Base-by-base conservation (phyloP, 202 grass and related monocot genomes). In the Dendrocalamus latiflorus region DNA sequence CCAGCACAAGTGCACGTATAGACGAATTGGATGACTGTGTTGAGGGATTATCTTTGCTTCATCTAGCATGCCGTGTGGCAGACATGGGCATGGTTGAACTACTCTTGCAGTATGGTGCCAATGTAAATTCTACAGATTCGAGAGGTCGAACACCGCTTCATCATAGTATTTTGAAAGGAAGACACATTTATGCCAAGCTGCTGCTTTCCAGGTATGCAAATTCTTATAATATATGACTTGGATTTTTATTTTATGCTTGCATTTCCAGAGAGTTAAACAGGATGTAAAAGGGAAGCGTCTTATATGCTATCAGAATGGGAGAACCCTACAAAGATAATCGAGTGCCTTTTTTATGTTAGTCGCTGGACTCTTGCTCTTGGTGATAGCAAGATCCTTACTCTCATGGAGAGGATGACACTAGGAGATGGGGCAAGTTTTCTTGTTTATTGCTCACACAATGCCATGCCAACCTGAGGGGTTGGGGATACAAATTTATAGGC, bases 21-120 rank as follows among this genome's bases (percentile, higher is more conserved):
- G 82, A 75, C 5, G 84, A 87, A 12, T 45, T 78, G 62, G 88
- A 90, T 61, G 95, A 88, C 24, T 84, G 36, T 51, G 68, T 58
- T 5, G 93, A 96, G 47, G 96, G 96, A 24, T 89, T 94, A 60
- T 92, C 93, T 22, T 76, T 99, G 77, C 88, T 99, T 80, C 96
- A 99, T 81, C 75, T 99, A 68, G 96, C 96, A 51, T 99, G 96
- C 55, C 82, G 81, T 13, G 80, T 84, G n/a, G 91, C 78, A 30
- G 96, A 99, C 69, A 76, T 99, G 43, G 93, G 96, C 15, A 96
- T 99, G 96, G 89, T 96, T 85, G 96, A 99, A 68, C 90, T 99
- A 43, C 91, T 99, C 39, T 51, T 99, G 87, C 96, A 99, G 76
- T 99, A 99, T 65, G 93, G 96, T 5, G 93, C 93, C 30, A 92